Percentiles rank a stretch among this genome's conserved stretches.
Conservation (phyloP, 1,284 basidiomycete species). For the Tylopilus sp. region DNA sequence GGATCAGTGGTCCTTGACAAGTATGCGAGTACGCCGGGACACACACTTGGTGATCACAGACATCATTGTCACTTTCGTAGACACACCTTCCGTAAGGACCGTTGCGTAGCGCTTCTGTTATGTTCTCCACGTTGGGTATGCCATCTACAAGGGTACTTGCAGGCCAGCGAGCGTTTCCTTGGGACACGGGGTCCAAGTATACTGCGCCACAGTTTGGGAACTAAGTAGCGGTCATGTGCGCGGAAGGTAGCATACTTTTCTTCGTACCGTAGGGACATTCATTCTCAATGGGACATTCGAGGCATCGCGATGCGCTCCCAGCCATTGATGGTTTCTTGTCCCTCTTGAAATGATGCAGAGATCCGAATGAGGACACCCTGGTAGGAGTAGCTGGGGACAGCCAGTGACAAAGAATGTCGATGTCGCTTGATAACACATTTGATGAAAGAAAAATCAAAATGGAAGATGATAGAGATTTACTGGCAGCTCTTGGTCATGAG, state of each 20-base stretch:
- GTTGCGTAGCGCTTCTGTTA: conserved; percentile 56
- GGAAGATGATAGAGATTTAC: conserved; percentile 40
- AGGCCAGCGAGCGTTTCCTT: conserved; percentile 62
- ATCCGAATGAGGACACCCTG: conserved; percentile 80
- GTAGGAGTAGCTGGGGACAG: conserved; percentile 60
- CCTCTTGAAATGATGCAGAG: conserved; percentile 75
- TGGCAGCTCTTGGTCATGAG: conserved; percentile 89
- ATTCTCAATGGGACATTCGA: conserved; percentile 67
- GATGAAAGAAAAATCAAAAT: conserved; percentile 2
- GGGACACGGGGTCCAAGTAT: conserved; percentile 62
- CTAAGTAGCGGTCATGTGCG: conserved; percentile 5
- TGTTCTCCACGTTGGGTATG: conserved; percentile 73
- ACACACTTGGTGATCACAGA: conserved; percentile 67
- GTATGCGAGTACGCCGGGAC: neutral
- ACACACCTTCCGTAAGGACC: conserved; percentile 81
- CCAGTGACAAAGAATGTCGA: conserved; percentile 79
- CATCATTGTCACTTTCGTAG: conserved; percentile 79
- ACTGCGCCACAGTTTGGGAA: conserved; percentile 43
- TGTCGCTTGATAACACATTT: conserved; percentile 51
- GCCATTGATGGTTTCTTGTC: conserved; percentile 66
- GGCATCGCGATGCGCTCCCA: conserved; percentile 62
- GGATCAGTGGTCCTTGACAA: neutral
- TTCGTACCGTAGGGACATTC: conserved; percentile 84
- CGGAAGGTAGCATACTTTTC: conserved; percentile 52
- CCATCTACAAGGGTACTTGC: conserved; percentile 68